phyloP scores from a whole-genome alignment of 768 basidiomycete species.

The Nidularia sp. region DNA sequence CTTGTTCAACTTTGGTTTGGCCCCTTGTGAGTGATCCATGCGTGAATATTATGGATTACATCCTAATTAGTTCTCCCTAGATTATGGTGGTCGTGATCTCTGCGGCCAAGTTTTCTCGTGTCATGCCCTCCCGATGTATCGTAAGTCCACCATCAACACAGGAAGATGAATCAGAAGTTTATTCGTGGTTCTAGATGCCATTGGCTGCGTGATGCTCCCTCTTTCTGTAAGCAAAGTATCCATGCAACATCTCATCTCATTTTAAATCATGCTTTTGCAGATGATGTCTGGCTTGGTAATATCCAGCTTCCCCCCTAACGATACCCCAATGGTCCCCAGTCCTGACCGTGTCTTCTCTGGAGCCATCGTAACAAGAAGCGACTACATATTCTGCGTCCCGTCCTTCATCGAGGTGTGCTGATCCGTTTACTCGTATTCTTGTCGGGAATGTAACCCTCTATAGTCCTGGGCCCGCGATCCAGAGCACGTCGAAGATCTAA shows the following conservation, averaged over 20 bases:
- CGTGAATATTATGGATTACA: not conserved
- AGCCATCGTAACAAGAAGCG: slow-evolving; percentile 10
- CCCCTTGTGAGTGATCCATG: slow-evolving; percentile 5
- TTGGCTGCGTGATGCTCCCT: slow-evolving; percentile 8
- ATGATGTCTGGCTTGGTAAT: slow-evolving; percentile 7
- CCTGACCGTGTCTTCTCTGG: slow-evolving; percentile 15
- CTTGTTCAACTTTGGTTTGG: slow-evolving; percentile 3
- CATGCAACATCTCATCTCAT: not conserved
- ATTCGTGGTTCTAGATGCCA: slow-evolving; percentile 5
- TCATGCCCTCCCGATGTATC: slow-evolving; percentile 12
- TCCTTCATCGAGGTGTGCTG: slow-evolving; percentile 10
- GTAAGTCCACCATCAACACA: slow-evolving; percentile 1
- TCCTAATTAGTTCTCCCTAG: not conserved
- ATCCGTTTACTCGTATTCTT: not conserved
- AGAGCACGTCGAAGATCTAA: slow-evolving; percentile 1
- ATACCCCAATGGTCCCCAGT: slow-evolving; percentile 11
- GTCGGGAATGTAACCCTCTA: not conserved
- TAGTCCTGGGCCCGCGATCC: slow-evolving; percentile 9
- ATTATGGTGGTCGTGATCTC: slow-evolving; percentile 12
- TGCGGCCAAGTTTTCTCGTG: slow-evolving; percentile 10
- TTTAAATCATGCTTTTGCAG: slow-evolving; percentile 1
- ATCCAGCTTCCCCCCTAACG: slow-evolving; percentile 4
- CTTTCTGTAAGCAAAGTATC: not conserved
- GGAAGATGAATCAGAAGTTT: no score
- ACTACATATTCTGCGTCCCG: slow-evolving; percentile 17